Evolutionary conservation across 108 stramenopile genomes (phyloP).

Genomic region (Skeletonema menzelii): DNA sequence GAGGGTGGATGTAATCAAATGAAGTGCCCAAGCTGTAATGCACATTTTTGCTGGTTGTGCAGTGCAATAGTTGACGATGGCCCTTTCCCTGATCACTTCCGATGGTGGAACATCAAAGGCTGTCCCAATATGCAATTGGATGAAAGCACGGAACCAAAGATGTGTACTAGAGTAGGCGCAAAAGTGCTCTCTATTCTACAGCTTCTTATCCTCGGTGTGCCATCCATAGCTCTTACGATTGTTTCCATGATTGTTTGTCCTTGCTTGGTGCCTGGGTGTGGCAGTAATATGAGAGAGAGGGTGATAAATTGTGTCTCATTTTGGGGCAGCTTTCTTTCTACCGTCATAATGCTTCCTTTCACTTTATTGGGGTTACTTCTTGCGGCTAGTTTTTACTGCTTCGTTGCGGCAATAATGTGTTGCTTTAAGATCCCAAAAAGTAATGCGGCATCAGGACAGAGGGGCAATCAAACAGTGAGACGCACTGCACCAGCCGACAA

Average conservation of each 20-base stretch:
- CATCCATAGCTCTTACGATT: conserved; percentile 46
- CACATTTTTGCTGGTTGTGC: conserved; percentile 61
- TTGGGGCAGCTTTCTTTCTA: conserved; percentile 59
- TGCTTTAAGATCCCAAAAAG: conserved; percentile 5
- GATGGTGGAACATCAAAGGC: conserved; percentile 55
- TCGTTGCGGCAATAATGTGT: conserved; percentile 14
- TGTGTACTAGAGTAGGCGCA: conserved; percentile 21
- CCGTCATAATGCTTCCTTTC: conserved; percentile 48
- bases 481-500: neutral
- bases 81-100: conserved; percentile 61
- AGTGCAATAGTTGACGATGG: conserved; percentile 51
- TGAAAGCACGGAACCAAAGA: conserved; percentile 38
- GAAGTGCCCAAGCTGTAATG: conserved; percentile 41
- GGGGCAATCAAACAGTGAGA: neutral
- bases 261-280: conserved; percentile 26
- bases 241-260: conserved; percentile 46
- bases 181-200: conserved; percentile 33
- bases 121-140: conserved; percentile 73
- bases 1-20: conserved; percentile 70
- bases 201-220: conserved; percentile 52
- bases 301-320: conserved; percentile 54
- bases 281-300: conserved; percentile 38
- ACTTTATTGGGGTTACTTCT: conserved; percentile 25
- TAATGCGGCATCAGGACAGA: neutral
- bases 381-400: conserved; percentile 16